phyloP scores from a whole-genome alignment of 202 grass and related monocot species.

The Elaeis oleifera region DNA sequence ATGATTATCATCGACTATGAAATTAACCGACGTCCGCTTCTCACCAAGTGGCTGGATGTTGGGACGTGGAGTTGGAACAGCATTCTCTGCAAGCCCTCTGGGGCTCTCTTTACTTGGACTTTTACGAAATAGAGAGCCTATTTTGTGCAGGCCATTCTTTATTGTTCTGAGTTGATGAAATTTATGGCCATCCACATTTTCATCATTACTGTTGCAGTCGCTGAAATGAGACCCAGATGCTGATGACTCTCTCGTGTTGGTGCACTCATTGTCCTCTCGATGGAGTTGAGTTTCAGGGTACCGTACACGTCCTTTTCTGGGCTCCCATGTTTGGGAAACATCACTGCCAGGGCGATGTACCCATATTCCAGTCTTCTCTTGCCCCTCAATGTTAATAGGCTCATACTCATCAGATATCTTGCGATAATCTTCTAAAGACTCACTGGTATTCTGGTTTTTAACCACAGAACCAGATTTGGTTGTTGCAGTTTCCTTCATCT shows the following conservation, averaged over 20 bases:
- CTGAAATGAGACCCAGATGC: conserved; percentile 41
- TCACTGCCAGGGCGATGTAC: conserved; percentile 68
- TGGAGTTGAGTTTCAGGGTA: conserved; percentile 40
- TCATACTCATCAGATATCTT: conserved; percentile 71
- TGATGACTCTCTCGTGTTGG: conserved; percentile 34
- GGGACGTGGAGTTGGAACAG: conserved; percentile 26
- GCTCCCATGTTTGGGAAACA: conserved; percentile 70
- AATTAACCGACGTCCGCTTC: conserved; percentile 46
- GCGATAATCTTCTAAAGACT: conserved; percentile 26
- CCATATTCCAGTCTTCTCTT: conserved; percentile 71
- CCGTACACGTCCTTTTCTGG: conserved; percentile 63
- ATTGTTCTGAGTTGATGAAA: conserved; percentile 34
- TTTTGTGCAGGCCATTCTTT: conserved; percentile 56
- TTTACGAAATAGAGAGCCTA: conserved; percentile 44
- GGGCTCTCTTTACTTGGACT: conserved; percentile 33
- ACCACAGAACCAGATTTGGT: conserved; percentile 18
- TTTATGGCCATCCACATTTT: conserved; percentile 31
- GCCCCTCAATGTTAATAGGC: conserved; percentile 65
- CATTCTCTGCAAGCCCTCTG: conserved; percentile 28
- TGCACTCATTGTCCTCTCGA: conserved; percentile 30
- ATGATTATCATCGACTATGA: conserved; percentile 39
- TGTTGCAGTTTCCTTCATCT: conserved; percentile 24
- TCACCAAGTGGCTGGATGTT: conserved; percentile 54
- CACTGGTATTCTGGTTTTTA: conserved; percentile 22
- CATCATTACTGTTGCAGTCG: conserved; percentile 49